Percentiles rank a stretch among this genome's conserved stretches.
These are phyloP conservation scores for Inga laurina DNA, from an alignment of 306 rosid species.

Conservation along the genomic window DNA sequence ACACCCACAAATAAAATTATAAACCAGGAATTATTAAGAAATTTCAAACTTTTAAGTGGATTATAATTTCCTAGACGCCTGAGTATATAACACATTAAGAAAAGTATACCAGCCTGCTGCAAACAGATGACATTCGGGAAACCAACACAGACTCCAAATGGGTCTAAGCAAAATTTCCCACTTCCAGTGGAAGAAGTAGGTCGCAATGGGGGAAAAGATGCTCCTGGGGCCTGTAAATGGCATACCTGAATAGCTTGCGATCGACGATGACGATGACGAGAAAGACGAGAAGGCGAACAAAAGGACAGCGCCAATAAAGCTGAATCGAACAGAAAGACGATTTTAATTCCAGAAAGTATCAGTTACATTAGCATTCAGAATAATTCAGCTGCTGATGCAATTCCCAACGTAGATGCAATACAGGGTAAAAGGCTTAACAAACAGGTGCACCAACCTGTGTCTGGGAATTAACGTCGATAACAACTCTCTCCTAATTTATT, in stretches of 20 bases:
- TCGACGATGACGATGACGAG: not conserved
- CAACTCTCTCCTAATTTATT: not conserved
- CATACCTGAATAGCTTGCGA: conserved; percentile 37
- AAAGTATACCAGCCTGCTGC: conserved; percentile 20
- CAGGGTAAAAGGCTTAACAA: conserved; percentile 23
- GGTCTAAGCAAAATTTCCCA: conserved; percentile 18
- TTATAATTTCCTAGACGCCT: not conserved
- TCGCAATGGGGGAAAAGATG: not conserved
- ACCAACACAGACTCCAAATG: conserved; percentile 2
- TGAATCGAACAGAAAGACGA: not conserved
- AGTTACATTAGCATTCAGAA: not conserved
- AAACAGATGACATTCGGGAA: conserved; percentile 7
- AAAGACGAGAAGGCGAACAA: not conserved
- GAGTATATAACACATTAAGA: conserved; percentile 7
- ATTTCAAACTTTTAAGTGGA: not conserved
- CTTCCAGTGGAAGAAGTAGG: conserved; percentile 10
- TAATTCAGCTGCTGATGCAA: conserved; percentile 16
- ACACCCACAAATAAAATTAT: not conserved
- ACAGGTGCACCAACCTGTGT: conserved; percentile 24
- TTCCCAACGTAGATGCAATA: conserved; percentile 22
- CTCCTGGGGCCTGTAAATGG: conserved; percentile 17
- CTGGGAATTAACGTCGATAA: conserved; percentile 26
- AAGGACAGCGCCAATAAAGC: not conserved
- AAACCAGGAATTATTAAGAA: not conserved
- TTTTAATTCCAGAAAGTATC: not conserved